phyloP scores from a whole-genome alignment of 495 filamentous ascomycete species.

The Hypoxylon subgilvum region DNA sequence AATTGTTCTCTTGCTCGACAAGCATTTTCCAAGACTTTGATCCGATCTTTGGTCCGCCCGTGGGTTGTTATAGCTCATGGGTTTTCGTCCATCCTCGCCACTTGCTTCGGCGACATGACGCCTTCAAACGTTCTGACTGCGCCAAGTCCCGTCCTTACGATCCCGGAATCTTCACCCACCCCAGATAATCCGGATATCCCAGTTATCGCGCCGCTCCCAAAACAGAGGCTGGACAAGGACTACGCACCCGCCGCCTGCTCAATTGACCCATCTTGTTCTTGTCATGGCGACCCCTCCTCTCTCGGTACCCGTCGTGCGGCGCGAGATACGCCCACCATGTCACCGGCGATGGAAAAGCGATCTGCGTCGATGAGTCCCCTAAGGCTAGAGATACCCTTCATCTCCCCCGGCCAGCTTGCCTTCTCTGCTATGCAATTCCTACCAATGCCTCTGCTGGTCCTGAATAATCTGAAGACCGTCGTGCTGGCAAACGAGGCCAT shows the following conservation, averaged over 20 bases:
- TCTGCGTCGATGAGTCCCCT: conserved; percentile 45
- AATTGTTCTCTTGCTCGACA: conserved; percentile 4
- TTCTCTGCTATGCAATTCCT: conserved; percentile 72
- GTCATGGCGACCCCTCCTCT: conserved; percentile 19
- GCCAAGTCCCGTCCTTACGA: conserved; percentile 21
- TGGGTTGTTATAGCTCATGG: conserved; percentile 25
- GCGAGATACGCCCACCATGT: conserved; percentile 24
- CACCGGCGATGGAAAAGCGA: conserved; percentile 25
- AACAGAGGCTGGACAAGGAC: conserved; percentile 16
- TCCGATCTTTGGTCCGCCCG: conserved; percentile 5
- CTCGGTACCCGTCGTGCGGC: conserved; percentile 3
- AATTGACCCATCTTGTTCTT: conserved; percentile 9
- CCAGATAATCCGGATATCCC: conserved; percentile 19
- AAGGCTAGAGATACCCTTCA: conserved; percentile 45
- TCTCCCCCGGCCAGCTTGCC: conserved; percentile 56
- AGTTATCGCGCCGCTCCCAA: conserved; percentile 13
- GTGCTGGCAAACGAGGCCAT: conserved; percentile 75
- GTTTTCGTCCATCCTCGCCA: conserved; percentile 20
- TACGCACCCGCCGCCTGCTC: conserved; percentile 1
- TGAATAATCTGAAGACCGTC: conserved; percentile 67
- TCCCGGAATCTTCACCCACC: conserved; percentile 20
- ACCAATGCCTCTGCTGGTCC: conserved; percentile 68
- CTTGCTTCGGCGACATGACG: conserved; percentile 38
- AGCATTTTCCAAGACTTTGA: neutral
- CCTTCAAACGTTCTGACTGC: conserved; percentile 20